Evolutionary conservation across 2,329 filamentous ascomycete species (phyloP), one percentile per base, ranked within the genome.

Genomic region (Ploettnerulaceae sp.): DNA sequence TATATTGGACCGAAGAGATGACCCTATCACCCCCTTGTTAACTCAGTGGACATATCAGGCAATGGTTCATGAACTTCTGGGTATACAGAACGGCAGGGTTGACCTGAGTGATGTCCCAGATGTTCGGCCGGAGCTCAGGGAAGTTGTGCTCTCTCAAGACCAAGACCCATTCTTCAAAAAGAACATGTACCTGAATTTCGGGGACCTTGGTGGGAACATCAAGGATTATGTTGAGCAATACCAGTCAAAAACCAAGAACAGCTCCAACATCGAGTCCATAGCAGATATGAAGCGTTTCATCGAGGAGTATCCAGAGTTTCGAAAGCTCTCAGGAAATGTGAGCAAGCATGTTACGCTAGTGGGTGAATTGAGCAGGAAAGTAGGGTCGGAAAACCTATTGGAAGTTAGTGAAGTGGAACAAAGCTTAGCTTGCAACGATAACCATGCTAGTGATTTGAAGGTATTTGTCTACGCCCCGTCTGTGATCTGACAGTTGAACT

Each of bases 1-100:
- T 25, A 80, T 98, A 44, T 70, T 98, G 22, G 93, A 98, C 67
- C 81, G 93, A 32, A 80, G 93, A 65, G 90, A 96, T 63, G 93
- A 98, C 61, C 91, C 93, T 0, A 86, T 97, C 40, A 98, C 93
- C 3, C 93, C 93, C 0, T 71, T 98, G 8, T 75, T 98, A 38
- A 95, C 89, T 2, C 93, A 98, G 65, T 98, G 93, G 93, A 98
- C 93, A 20, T 98, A 98, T 62, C 93, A 98, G 68, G 93, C 93
- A n/a, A 98, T 98, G 90, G 93, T 98, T 0, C 93, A 98, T 64
- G 93, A 98, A 62, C 71, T 97, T 2, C 74, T 98, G 9, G 93
- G 93, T 4, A 95, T 98, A 56, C 80, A 86, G 48, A 97, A 97
- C 64, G 93, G 93, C n/a, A 79, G 91, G 40, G 93, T 98, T 0